Conservation (phyloP, 140 eudicot species). For the Bidens hawaiensis region DNA sequence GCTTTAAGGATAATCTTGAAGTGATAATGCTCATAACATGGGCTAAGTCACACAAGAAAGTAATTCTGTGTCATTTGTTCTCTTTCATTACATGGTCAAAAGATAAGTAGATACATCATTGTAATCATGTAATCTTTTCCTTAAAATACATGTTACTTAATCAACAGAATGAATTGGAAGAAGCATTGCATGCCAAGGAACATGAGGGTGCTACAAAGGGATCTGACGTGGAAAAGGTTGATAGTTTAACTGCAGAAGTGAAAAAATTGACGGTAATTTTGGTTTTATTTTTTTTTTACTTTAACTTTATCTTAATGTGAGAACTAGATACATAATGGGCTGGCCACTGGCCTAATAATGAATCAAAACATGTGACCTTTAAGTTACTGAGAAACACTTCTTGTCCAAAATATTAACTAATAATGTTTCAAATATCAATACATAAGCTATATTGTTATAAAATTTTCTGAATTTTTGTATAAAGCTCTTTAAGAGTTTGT, state of each 20-base stretch:
- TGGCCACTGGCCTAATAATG: neutral
- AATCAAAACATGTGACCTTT: neutral
- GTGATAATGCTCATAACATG: neutral
- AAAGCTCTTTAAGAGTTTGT: neutral
- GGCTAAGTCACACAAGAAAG: neutral
- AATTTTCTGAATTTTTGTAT: neutral
- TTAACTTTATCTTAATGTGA: slow-evolving; percentile 1
- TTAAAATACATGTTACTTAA: slow-evolving; percentile 13
- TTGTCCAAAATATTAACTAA: neutral
- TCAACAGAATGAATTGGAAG: slow-evolving; percentile 62
- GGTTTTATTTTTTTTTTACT: slow-evolving; percentile 1
- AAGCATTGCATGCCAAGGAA: slow-evolving; percentile 61
- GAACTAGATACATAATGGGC: slow-evolving; percentile 2
- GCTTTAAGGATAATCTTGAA: slow-evolving; percentile 4
- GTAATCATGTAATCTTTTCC: neutral
- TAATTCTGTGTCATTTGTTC: slow-evolving; percentile 6
- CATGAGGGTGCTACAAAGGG: slow-evolving; percentile 61
- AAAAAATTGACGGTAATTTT: slow-evolving; percentile 29
- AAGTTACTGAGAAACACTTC: neutral
- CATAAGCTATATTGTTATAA: neutral
- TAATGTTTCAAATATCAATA: neutral
- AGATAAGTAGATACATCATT: slow-evolving; percentile 13
- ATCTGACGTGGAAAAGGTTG: slow-evolving; percentile 52
- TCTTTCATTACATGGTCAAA: slow-evolving; percentile 9
- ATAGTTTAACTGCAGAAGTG: slow-evolving; percentile 60